Evolutionary conservation across 306 rosid genomes (phyloP), one percentile per base, ranked within the genome.

Genomic region (Fragaria iinumae): DNA sequence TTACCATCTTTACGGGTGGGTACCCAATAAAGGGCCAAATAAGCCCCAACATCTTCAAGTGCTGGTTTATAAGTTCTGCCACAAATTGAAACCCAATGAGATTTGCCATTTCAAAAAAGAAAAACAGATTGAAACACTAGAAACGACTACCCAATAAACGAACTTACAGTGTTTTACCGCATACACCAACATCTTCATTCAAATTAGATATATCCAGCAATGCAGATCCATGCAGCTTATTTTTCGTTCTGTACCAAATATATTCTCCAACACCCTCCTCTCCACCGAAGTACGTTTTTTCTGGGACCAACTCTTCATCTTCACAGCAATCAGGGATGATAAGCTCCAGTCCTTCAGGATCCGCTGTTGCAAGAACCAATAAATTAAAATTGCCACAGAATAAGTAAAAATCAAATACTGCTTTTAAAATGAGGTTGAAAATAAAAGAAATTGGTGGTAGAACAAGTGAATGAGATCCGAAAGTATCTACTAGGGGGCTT

Each of bases 251-350:
- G 80, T 87, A 95, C 99, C 98, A 95, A 79, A 85, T 69, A 78
- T 84, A 92, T 82, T 90, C 87, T 74, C 99, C 97, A 88, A 76
- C 80, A 64, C 96, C 99, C 86, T 95, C 97, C 75, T 88, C 89
- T 69, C 99, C 99, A 50, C 99, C 99, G 79, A 95, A 89, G 91
- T 95, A 95, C 60, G 69, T 76, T 79, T 82, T 89, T 49, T 56
- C 43, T 4, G 93, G 97, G 75, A 80, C 77, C 62, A 88, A 69
- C 76, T 84, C 91, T 77, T 69, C 76, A 66, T 79, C 86, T 82
- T 95, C 96, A 10, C 79, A 80, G 80, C 99, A 89, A 39, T 91
- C 96, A 38, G 97, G 89, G 78, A 95, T 87, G 72, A 59, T 78
- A 73, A 95, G 97, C 44, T 92, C 90, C 80, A 86, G 75, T 84